These are phyloP conservation scores for Chalciporus pseudorubinellus DNA, from an alignment of 768 basidiomycete genomes.

Conservation along the genomic window DNA sequence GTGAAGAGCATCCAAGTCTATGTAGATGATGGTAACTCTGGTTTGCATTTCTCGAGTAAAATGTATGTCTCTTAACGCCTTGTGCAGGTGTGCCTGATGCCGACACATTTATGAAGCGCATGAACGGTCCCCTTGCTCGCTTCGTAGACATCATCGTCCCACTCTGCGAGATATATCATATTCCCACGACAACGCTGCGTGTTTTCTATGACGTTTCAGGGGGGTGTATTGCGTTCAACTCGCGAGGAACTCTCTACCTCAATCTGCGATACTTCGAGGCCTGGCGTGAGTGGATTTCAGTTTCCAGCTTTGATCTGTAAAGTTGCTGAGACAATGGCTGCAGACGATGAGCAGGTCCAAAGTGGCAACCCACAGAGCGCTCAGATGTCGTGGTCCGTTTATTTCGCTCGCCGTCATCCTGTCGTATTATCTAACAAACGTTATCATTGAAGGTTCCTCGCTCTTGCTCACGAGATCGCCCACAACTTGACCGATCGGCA, in stretches of 20 bases:
- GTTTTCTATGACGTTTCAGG: constrained; percentile 81
- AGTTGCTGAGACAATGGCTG: background rate
- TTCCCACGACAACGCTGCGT: constrained; percentile 67
- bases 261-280: constrained; percentile 78
- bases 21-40: constrained; percentile 48
- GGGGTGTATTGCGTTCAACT: constrained; percentile 86
- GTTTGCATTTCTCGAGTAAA: background rate
- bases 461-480: constrained; percentile 84
- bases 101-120: constrained; percentile 43
- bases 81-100: constrained; percentile 52
- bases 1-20: constrained; percentile 59
- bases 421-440: background rate
- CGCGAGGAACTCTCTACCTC: constrained; percentile 77
- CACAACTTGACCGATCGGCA: constrained; percentile 83
- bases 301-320: background rate
- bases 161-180: constrained; percentile 62
- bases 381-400: constrained; percentile 67
- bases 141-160: constrained; percentile 67
- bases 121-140: constrained; percentile 54
- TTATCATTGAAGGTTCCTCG: constrained; percentile 63
- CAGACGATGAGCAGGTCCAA: constrained; percentile 66
- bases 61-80: background rate
- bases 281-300: constrained; percentile 60
- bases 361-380: constrained; percentile 54
- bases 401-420: background rate